phyloP scores from a whole-genome alignment of 352 stramenopile genomes.

The Plasmopara viticola region DNA sequence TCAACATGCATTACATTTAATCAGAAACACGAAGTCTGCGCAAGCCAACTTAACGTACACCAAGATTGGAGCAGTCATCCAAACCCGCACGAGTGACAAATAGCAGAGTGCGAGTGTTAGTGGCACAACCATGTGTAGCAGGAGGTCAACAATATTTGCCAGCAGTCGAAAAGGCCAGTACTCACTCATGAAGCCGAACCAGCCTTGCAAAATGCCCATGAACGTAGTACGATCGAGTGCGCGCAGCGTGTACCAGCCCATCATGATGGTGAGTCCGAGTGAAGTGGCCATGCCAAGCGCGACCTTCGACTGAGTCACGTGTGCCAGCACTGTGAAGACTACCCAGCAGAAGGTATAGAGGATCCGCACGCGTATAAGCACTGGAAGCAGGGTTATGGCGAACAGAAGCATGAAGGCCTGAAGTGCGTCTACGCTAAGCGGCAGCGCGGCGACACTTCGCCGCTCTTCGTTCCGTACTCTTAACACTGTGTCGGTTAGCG shows the following conservation, averaged over 20 bases:
- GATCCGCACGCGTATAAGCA: constrained; percentile 31
- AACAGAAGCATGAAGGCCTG: constrained; percentile 35
- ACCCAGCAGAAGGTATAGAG: constrained; percentile 46
- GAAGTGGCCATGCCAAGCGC: constrained; percentile 39
- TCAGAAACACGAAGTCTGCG: constrained; percentile 1
- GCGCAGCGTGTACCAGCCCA: constrained; percentile 49
- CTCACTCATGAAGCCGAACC: constrained; percentile 40
- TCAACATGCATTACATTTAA: constrained; percentile 5
- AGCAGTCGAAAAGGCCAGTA: constrained; percentile 30
- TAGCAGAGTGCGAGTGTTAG: constrained; percentile 38
- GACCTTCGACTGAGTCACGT: constrained; percentile 25
- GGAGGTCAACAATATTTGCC: constrained; percentile 30
- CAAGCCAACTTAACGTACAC: constrained; percentile 21
- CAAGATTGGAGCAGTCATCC: constrained; percentile 42
- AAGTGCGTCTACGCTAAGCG: constrained; percentile 15
- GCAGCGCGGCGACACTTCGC: neutral
- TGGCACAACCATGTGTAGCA: constrained; percentile 41
- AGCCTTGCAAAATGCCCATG: constrained; percentile 40
- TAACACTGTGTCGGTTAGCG: constrained; percentile 26
- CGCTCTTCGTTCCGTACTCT: constrained; percentile 24
- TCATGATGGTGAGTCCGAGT: constrained; percentile 45
- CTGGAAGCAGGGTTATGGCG: constrained; percentile 27
- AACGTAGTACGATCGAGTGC: constrained; percentile 36
- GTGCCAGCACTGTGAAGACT: constrained; percentile 30
- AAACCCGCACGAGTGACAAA: constrained; percentile 34